Conservation (phyloP, 208 protist species). For the Trypanosoma vivax region DNA sequence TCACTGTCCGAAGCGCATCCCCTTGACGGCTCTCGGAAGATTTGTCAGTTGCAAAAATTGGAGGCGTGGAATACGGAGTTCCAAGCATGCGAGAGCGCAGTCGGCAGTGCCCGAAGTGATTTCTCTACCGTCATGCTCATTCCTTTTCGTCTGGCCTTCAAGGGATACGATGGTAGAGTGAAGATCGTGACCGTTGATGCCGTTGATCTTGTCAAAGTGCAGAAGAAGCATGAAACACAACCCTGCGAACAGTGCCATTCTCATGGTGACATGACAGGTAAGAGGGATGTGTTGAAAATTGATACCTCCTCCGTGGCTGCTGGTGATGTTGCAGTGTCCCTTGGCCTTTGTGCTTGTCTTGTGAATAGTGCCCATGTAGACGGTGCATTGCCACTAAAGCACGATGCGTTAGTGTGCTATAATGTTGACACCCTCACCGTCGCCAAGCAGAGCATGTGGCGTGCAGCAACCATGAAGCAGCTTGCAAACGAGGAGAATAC, state of each 20-base stretch:
- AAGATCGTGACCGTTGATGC: constrained; percentile 4
- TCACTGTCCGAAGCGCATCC: no score
- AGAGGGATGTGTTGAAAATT: no score
- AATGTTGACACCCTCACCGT: constrained; percentile 6
- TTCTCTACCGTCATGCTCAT: neutral
- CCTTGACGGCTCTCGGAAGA: no score
- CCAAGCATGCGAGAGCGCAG: no score
- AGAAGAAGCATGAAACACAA: neutral
- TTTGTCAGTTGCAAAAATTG: no score
- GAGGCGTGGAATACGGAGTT: no score
- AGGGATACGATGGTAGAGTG: neutral
- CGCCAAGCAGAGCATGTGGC: constrained; percentile 22
- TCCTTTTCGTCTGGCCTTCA: constrained; percentile 9
- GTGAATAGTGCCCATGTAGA: neutral
- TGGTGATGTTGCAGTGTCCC: no score
- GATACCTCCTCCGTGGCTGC: no score
- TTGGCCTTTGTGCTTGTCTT: constrained; percentile 1
- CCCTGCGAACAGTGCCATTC: neutral
- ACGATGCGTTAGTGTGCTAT: constrained; percentile 11
- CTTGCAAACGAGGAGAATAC: constrained; percentile 15
- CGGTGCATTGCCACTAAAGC: neutral
- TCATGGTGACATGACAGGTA: no score
- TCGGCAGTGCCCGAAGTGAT: no score
- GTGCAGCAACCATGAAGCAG: constrained; percentile 11
- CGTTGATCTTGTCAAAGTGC: neutral